Percentiles rank a stretch among this genome's conserved stretches.
Evolutionary conservation across 805 yeast species (phyloP).

Genomic region (Starmerella khaoyaiensis): DNA sequence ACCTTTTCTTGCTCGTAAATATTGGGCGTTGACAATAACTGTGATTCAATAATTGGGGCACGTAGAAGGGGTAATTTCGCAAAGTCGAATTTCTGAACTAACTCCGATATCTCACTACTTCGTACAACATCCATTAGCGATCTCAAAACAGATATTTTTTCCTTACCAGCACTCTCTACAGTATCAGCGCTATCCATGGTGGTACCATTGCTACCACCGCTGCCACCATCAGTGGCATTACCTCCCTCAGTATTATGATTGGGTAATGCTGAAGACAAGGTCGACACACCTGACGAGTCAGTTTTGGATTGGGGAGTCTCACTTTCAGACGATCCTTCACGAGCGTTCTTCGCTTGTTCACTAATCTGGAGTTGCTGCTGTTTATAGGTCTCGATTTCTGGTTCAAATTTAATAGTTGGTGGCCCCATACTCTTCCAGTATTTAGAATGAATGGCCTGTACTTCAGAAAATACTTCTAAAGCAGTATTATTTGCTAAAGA

Average conservation of each 20-base stretch:
- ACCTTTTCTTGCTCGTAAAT: constrained; percentile 48
- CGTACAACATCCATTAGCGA: constrained; percentile 61
- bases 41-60: constrained; percentile 43
- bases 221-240: not conserved
- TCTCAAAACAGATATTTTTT: constrained; percentile 5
- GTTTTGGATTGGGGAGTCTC: not conserved
- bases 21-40: constrained; percentile 57
- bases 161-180: not conserved
- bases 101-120: constrained; percentile 45
- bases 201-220: not conserved
- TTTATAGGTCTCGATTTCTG: constrained; percentile 17
- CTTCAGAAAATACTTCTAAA: constrained; percentile 67
- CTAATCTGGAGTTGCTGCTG: constrained; percentile 14
- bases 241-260: not conserved
- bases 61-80: constrained; percentile 50
- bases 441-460: constrained; percentile 61
- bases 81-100: constrained; percentile 43
- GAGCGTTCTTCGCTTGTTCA: constrained; percentile 15
- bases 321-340: constrained; percentile 4
- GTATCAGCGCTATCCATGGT: not conserved
- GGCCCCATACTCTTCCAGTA: constrained; percentile 74
- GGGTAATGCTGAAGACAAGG: too few species aligned
- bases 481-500: constrained; percentile 63
- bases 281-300: not conserved
- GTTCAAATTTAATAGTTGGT: constrained; percentile 15